Evolutionary conservation across 768 basidiomycete genomes (phyloP).

Genomic region (Termitomyces sp.): DNA sequence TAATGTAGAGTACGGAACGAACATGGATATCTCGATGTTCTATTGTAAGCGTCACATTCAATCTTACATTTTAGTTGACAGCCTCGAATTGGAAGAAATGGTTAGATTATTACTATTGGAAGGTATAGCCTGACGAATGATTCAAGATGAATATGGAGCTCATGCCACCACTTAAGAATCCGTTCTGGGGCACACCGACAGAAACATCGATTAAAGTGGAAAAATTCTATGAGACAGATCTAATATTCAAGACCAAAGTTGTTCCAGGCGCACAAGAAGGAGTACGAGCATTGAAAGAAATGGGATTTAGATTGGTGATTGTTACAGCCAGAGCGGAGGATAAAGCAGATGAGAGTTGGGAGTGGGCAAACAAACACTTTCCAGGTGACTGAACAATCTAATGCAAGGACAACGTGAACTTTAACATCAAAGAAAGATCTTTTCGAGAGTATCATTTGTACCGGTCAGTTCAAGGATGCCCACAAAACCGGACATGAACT

Average conservation of each 20-base stretch:
- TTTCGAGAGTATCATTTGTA: slow-evolving; percentile 63
- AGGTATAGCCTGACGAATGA: slow-evolving; percentile 30
- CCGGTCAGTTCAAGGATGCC: slow-evolving; percentile 61
- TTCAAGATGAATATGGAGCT: neutral
- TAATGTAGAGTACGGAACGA: slow-evolving; percentile 51
- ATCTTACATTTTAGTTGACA: neutral
- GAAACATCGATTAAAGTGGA: slow-evolving; percentile 57
- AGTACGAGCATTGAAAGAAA: slow-evolving; percentile 43
- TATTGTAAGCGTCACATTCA: slow-evolving; percentile 40
- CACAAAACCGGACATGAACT: slow-evolving; percentile 40
- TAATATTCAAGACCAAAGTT: slow-evolving; percentile 42
- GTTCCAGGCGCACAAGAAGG: slow-evolving; percentile 61
- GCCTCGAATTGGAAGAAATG: neutral
- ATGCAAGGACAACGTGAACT: neutral
- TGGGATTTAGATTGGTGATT: slow-evolving; percentile 68
- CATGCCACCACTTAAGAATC: slow-evolving; percentile 28
- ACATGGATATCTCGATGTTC: slow-evolving; percentile 51
- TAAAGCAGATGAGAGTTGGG: slow-evolving; percentile 52
- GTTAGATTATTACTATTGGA: slow-evolving; percentile 73
- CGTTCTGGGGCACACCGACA: slow-evolving; percentile 55
- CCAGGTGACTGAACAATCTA: slow-evolving; percentile 33
- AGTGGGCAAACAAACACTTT: slow-evolving; percentile 63
- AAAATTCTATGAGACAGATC: slow-evolving; percentile 49
- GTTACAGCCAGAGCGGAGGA: slow-evolving; percentile 68
- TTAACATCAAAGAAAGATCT: slow-evolving; percentile 23